Conservation (phyloP, 177 flowering plant genomes). For the Vitis hybrid region DNA sequence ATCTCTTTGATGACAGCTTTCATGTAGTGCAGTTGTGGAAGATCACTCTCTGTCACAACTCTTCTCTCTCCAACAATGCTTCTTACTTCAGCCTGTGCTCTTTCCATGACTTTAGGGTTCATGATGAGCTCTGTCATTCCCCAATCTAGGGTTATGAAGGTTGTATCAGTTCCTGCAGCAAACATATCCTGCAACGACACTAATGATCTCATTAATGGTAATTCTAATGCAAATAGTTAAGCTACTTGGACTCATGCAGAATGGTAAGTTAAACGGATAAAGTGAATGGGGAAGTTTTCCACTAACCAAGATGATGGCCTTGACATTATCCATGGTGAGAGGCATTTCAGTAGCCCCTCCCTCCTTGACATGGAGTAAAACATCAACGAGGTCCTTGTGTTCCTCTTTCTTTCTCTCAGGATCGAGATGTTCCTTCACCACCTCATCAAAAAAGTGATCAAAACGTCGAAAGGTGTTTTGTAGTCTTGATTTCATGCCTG, state of each 20-base stretch:
- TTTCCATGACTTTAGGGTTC: conserved; percentile 31
- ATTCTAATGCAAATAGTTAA: not conserved
- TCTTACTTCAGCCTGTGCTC: conserved; percentile 36
- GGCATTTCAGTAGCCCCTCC: conserved; percentile 17
- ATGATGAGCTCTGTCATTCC: conserved; percentile 48
- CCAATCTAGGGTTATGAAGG: conserved; percentile 38
- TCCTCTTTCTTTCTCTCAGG: conserved; percentile 12
- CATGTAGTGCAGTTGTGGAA: conserved; percentile 35
- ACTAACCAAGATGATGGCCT: conserved; percentile 43
- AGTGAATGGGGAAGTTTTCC: not conserved
- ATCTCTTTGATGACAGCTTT: conserved; percentile 43
- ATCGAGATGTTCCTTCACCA: conserved; percentile 41
- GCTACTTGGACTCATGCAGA: not conserved
- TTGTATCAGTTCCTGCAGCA: conserved; percentile 47
- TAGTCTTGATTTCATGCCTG: conserved; percentile 43
- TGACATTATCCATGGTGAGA: conserved; percentile 39
- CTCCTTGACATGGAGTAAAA: conserved; percentile 35
- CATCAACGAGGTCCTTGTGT: conserved; percentile 47
- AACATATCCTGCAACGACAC: conserved; percentile 41
- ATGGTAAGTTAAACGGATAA: not conserved
- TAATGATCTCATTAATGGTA: not conserved
- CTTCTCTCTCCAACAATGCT: conserved; percentile 21
- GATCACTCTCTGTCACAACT: conserved; percentile 31
- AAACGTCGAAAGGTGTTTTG: conserved; percentile 23
- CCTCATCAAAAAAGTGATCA: conserved; percentile 38